These are phyloP conservation scores for Periconia macrospinosa DNA, from an alignment of 2,329 filamentous ascomycete genomes.

Conservation along the genomic window DNA sequence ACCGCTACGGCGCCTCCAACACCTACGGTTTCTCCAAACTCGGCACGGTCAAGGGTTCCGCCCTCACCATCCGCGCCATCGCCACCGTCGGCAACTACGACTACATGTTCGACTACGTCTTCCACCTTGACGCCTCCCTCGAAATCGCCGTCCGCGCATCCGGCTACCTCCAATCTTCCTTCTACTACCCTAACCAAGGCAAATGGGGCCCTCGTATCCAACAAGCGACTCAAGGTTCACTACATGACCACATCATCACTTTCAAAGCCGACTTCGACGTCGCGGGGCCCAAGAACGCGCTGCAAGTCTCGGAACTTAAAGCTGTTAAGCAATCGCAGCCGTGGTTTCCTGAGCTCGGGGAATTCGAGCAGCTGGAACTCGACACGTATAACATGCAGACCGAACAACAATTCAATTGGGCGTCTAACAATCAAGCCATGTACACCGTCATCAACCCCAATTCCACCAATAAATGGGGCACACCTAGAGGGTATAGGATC, in stretches of 20 bases:
- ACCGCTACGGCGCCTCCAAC: constrained; percentile 24
- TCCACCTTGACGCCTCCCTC: constrained; percentile 37
- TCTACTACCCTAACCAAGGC: constrained; percentile 34
- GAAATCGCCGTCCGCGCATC: constrained; percentile 37
- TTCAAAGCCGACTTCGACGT: constrained; percentile 48
- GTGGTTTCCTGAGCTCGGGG: constrained; percentile 39
- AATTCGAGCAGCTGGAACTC: constrained; percentile 33
- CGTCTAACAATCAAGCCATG: constrained; percentile 48
- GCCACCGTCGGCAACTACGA: constrained; percentile 51
- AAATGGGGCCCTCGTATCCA: constrained; percentile 45
- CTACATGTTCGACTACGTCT: constrained; percentile 34
- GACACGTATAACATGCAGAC: constrained; percentile 35
- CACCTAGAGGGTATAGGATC: constrained; percentile 56
- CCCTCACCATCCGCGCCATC: constrained; percentile 42
- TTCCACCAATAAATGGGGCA: constrained; percentile 53
- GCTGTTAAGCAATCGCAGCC: constrained; percentile 24
- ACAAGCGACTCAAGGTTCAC: constrained; percentile 38
- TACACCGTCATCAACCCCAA: constrained; percentile 58
- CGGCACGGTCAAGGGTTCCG: constrained; percentile 32
- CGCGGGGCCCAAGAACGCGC: constrained; percentile 34
- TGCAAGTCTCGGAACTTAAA: constrained; percentile 36
- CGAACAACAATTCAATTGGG: constrained; percentile 56
- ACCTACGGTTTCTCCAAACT: constrained; percentile 26
- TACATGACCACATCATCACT: constrained; percentile 45
- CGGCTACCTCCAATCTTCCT: constrained; percentile 34